These are phyloP conservation scores for Diatrype stigma DNA, from an alignment of 2,329 filamentous ascomycete species.

Conservation along the genomic window DNA sequence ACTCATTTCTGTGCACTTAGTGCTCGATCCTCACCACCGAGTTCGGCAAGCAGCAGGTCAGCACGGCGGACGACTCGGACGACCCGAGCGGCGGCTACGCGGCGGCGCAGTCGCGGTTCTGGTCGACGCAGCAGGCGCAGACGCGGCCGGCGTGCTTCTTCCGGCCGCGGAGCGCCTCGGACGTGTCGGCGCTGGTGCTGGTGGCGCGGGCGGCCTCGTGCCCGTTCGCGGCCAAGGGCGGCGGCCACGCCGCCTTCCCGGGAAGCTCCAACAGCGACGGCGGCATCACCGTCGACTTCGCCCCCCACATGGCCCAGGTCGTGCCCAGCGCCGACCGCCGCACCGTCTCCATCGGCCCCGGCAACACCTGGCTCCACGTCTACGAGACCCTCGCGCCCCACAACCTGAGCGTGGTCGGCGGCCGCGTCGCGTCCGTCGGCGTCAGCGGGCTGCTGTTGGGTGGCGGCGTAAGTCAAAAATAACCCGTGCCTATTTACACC, in stretches of 20 bases:
- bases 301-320: conserved; percentile 17
- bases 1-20: too few species aligned
- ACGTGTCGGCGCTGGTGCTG: conserved; percentile 24
- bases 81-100: too few species aligned
- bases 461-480: conserved; percentile 3
- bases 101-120: conserved; percentile 7
- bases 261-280: conserved; percentile 23
- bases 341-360: conserved; percentile 30
- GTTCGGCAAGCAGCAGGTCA: conserved; percentile 7
- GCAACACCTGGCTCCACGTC: conserved; percentile 34
- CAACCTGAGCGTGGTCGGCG: conserved; percentile 32
- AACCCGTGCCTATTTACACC: not conserved
- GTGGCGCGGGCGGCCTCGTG: conserved; percentile 21
- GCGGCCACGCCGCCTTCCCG: conserved; percentile 28
- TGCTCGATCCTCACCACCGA: conserved; percentile 8
- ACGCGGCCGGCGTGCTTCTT: conserved; percentile 19
- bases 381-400: conserved; percentile 30
- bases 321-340: conserved; percentile 18
- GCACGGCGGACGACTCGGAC: too few species aligned
- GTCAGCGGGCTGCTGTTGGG: conserved; percentile 35
- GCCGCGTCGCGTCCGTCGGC: conserved; percentile 32
- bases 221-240: conserved; percentile 29
- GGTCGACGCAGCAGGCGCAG: conserved; percentile 10
- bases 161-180: conserved; percentile 17
- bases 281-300: conserved; percentile 26